Conservation (phyloP, 2,329 filamentous ascomycete genomes). For the Metarhizium rileyi region DNA sequence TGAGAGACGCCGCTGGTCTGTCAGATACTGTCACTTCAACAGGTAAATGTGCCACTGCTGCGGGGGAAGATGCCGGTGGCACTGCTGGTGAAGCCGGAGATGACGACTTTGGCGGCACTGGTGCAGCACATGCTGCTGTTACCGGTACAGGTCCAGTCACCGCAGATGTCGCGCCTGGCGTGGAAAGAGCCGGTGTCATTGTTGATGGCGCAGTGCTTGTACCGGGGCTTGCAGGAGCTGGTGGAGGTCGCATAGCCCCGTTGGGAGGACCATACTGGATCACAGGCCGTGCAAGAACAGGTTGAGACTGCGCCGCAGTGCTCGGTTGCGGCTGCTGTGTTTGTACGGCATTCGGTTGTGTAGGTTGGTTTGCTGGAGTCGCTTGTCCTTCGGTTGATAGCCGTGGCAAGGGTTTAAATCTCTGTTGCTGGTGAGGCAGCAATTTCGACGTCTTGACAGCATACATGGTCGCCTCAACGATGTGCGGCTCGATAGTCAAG, state of each 20-base stretch:
- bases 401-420: conserved; percentile 3
- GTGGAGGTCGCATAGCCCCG: conserved; percentile 47
- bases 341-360: conserved; percentile 1
- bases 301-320: not conserved
- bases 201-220: conserved; percentile 11
- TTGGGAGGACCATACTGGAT: conserved; percentile 58
- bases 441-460: conserved; percentile 56
- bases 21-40: conserved; percentile 4
- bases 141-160: not conserved
- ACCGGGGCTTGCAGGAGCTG: conserved; percentile 23
- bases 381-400: conserved; percentile 7
- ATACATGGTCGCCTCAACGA: conserved; percentile 67
- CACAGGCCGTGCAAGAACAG: conserved; percentile 37
- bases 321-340: conserved; percentile 8
- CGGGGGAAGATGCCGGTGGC: conserved; percentile 6
- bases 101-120: conserved; percentile 14
- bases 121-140: conserved; percentile 9
- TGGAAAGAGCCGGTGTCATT: conserved; percentile 8
- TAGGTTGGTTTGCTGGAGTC: conserved; percentile 11
- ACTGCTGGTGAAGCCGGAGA: conserved; percentile 9
- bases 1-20: conserved; percentile 10
- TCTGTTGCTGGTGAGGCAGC: conserved; percentile 24
- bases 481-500: conserved; percentile 70
- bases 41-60: not conserved
- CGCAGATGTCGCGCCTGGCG: not conserved